phyloP scores from a whole-genome alignment of 2,329 filamentous ascomycete species.

The Penicillium sp. region DNA sequence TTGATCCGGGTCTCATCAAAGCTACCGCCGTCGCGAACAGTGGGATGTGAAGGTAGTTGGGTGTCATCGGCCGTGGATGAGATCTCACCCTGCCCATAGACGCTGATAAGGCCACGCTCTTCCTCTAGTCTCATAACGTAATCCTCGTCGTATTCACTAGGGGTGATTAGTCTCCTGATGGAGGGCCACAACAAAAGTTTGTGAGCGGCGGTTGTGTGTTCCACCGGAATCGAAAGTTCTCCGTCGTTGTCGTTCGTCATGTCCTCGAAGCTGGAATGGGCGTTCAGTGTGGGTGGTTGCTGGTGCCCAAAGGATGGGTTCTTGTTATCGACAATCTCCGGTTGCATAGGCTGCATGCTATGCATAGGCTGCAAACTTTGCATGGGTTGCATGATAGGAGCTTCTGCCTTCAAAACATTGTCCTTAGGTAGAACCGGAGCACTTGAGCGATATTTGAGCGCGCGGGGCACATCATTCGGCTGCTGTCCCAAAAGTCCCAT shows the following conservation, averaged over 20 bases:
- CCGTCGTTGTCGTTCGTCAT: constrained; percentile 39
- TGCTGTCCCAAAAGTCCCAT: background rate
- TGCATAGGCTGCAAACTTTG: background rate
- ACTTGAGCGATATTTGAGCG: background rate
- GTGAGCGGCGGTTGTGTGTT: constrained; percentile 87
- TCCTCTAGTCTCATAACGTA: constrained; percentile 76
- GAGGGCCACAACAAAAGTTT: constrained; percentile 69
- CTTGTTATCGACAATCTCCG: constrained; percentile 1
- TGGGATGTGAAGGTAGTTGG: constrained; percentile 30
- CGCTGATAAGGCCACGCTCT: constrained; percentile 64
- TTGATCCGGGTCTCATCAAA: constrained; percentile 7
- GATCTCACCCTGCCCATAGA: constrained; percentile 76
- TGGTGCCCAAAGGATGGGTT: constrained; percentile 1
- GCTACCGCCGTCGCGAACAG: constrained; percentile 2
- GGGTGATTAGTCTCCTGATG: constrained; percentile 58
- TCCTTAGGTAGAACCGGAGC: constrained; percentile 2
- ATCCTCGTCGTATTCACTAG: constrained; percentile 55
- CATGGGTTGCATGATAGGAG: background rate
- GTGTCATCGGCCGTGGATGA: constrained; percentile 53
- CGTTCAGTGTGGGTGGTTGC: background rate
- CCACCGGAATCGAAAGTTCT: constrained; percentile 67
- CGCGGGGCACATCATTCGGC: background rate
- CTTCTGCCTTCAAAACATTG: constrained; percentile 26
- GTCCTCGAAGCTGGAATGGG: constrained; percentile 6
- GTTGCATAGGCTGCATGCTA: background rate